Evolutionary conservation across 768 basidiomycete species (phyloP).

Genomic region (Leucosporidium creatinivorum): DNA sequence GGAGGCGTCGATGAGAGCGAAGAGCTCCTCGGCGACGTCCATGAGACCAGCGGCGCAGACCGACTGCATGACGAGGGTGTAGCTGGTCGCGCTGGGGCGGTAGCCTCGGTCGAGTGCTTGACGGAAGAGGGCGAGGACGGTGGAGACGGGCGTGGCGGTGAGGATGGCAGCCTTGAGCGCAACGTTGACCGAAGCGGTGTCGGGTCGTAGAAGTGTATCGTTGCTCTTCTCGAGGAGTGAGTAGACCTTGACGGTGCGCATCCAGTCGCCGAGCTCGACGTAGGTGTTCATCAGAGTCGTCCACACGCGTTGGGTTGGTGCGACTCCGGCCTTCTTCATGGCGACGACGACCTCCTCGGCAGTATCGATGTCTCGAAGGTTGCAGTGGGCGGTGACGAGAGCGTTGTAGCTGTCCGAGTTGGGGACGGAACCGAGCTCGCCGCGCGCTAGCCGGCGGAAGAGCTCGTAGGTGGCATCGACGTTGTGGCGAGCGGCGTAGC

Average conservation of each 20-base stretch:
- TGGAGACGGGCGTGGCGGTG: conserved; percentile 64
- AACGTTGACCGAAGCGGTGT: conserved; percentile 56
- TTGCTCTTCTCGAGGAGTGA: conserved; percentile 48
- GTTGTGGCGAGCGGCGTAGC: conserved; percentile 32
- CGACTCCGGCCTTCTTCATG: conserved; percentile 35
- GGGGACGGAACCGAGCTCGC: conserved; percentile 23
- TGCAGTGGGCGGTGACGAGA: conserved; percentile 37
- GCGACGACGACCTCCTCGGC: conserved; percentile 34
- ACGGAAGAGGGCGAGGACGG: conserved; percentile 58
- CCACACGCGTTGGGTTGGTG: conserved; percentile 35
- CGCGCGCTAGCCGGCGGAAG: conserved; percentile 33
- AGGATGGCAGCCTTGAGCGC: conserved; percentile 76
- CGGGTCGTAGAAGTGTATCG: conserved; percentile 43
- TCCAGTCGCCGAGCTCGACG: conserved; percentile 72
- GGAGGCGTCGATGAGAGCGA: conserved; percentile 59
- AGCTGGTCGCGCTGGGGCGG: conserved; percentile 58
- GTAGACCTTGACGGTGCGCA: conserved; percentile 62
- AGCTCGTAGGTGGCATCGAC: conserved; percentile 29
- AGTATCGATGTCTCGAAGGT: conserved; percentile 36
- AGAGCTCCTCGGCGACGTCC: conserved; percentile 58
- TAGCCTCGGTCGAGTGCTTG: conserved; percentile 45
- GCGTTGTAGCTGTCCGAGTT: conserved; percentile 35
- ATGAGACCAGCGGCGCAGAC: conserved; percentile 67
- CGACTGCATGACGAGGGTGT: conserved; percentile 67
- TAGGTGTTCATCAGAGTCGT: conserved; percentile 72